A percentile compares a stretch with the other conserved stretches of the same genome.
These are phyloP conservation scores for Diaporthe humulicola DNA, from an alignment of 2,329 filamentous ascomycete genomes.

Conservation along the genomic window DNA sequence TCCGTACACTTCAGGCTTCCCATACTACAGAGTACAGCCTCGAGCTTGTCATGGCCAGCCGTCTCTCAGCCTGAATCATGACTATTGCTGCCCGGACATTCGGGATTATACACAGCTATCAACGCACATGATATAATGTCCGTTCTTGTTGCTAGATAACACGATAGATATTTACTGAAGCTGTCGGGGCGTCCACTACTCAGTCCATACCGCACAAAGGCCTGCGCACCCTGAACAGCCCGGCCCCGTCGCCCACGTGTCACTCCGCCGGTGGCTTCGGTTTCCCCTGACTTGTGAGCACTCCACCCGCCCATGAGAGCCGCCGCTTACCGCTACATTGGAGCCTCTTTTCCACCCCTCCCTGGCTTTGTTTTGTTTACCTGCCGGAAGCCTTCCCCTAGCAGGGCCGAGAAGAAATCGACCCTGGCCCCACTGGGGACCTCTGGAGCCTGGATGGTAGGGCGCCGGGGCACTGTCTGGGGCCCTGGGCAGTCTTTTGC, in stretches of 20 bases:
- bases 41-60: not conserved
- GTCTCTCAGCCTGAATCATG: not conserved
- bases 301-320: slow-evolving; percentile 29
- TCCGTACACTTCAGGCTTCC: not conserved
- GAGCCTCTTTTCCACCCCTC: slow-evolving; percentile 9
- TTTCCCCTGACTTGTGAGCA: slow-evolving; percentile 10
- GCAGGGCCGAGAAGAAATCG: slow-evolving; percentile 16
- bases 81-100: not conserved
- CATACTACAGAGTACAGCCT: not conserved
- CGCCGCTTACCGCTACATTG: slow-evolving; percentile 35
- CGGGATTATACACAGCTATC: not conserved
- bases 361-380: slow-evolving; percentile 16
- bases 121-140: not conserved
- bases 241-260: slow-evolving; percentile 38
- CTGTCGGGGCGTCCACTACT: slow-evolving; percentile 5
- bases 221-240: slow-evolving; percentile 24
- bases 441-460: slow-evolving; percentile 2
- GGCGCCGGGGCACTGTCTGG: slow-evolving; percentile 9
- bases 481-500: not conserved
- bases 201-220: slow-evolving; percentile 4
- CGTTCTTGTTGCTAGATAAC: not conserved
- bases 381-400: slow-evolving; percentile 30
- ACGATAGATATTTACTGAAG: not conserved
- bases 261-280: slow-evolving; percentile 31
- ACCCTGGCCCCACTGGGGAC: not conserved